Percentiles rank a stretch among this genome's conserved stretches.
Conservation (phyloP, 1,139 yeast genomes). For the Meyerozyma carpophila region DNA sequence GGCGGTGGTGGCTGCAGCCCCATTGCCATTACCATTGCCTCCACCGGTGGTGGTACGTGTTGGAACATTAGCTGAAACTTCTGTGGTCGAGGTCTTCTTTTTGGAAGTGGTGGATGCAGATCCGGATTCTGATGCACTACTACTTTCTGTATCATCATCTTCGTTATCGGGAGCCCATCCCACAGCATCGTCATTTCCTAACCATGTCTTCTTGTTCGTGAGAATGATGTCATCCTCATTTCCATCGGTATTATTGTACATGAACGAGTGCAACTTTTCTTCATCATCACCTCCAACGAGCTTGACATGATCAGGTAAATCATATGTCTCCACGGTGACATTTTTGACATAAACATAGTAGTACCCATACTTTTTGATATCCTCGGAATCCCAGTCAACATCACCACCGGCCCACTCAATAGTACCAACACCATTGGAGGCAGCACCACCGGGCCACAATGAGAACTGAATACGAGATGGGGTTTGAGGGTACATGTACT, state of each 20-base stretch:
- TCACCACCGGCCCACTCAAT: constrained; percentile 92
- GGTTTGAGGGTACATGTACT: constrained; percentile 78
- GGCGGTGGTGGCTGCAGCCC: constrained; percentile 6
- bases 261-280: constrained; percentile 42
- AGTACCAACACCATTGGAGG: constrained; percentile 65
- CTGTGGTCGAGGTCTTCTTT: constrained; percentile 8
- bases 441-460: constrained; percentile 88
- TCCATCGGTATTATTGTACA: constrained; percentile 48
- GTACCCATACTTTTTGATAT: constrained; percentile 71
- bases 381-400: constrained; percentile 76
- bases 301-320: constrained; percentile 49
- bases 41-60: constrained; percentile 9
- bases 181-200: constrained; percentile 51
- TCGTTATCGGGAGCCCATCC: constrained; percentile 58
- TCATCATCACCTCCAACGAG: constrained; percentile 31
- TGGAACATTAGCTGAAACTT: constrained; percentile 8
- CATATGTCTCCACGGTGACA: constrained; percentile 62
- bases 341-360: constrained; percentile 62
- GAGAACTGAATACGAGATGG: constrained; percentile 84
- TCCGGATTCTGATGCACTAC: constrained; percentile 8
- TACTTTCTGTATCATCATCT: constrained; percentile 7
- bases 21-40: constrained; percentile 3
- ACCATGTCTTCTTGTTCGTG: constrained; percentile 54
- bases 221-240: constrained; percentile 43
- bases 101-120: constrained; percentile 8